phyloP scores from a whole-genome alignment of 495 filamentous ascomycete genomes.

The Acidiella bohemica region DNA sequence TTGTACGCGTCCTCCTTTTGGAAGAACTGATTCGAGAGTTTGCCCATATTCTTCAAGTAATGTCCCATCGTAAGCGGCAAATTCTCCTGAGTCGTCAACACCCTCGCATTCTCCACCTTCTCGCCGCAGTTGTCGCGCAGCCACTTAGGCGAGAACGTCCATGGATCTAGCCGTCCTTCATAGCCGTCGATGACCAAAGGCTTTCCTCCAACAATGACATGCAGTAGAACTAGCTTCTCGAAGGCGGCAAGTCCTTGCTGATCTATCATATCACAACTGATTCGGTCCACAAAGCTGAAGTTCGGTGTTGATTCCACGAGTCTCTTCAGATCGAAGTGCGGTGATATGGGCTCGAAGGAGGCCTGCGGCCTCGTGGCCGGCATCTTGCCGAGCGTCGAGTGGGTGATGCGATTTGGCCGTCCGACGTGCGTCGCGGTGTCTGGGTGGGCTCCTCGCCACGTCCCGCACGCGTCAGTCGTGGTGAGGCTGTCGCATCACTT shows the following conservation, averaged over 20 bases:
- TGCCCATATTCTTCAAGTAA: conserved; percentile 71
- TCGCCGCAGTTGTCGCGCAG: conserved; percentile 55
- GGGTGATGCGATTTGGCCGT: no score
- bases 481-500: no score
- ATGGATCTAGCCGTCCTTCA: conserved; percentile 48
- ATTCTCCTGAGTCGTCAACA: conserved; percentile 53
- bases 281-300: conserved; percentile 66
- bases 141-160: conserved; percentile 70
- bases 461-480: no score
- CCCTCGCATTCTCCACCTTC: conserved; percentile 60
- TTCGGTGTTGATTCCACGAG: conserved; percentile 67
- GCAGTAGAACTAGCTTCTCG: conserved; percentile 61
- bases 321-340: conserved; percentile 58
- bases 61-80: conserved; percentile 72
- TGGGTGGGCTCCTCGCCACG: no score
- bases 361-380: conserved; percentile 52
- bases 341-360: conserved; percentile 70
- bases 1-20: conserved; percentile 48
- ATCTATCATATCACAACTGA: conserved; percentile 60
- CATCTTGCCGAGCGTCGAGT: no score
- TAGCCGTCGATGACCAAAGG: conserved; percentile 85
- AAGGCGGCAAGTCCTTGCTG: conserved; percentile 58
- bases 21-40: conserved; percentile 59
- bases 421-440: not conserved
- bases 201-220: conserved; percentile 70